Conservation (phyloP, 2,329 filamentous ascomycete species). For the Esteya vermicola region DNA sequence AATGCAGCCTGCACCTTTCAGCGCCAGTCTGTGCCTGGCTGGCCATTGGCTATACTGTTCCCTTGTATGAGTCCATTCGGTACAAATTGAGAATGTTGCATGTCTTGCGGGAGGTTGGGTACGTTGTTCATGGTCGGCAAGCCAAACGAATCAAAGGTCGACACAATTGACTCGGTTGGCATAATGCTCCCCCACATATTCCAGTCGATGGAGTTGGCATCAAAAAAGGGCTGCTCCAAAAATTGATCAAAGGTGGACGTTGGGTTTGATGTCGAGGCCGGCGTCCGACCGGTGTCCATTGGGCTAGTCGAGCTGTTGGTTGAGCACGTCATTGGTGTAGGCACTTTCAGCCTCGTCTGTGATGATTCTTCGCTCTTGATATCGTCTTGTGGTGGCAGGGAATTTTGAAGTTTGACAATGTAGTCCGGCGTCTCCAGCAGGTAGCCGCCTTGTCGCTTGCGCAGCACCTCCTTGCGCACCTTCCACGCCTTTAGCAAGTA, state of each 20-base stretch:
- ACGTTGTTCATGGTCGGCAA: too few species aligned
- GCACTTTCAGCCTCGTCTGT: background rate
- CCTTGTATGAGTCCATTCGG: too few species aligned
- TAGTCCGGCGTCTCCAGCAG: constrained; percentile 28
- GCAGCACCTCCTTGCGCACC: constrained; percentile 28
- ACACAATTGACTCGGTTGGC: constrained; percentile 1
- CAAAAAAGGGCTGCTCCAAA: constrained; percentile 25
- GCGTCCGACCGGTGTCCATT: too few species aligned
- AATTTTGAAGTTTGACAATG: constrained; percentile 27
- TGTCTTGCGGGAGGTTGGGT: too few species aligned
- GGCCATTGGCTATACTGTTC: too few species aligned
- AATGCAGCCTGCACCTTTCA: too few species aligned
- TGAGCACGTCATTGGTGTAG: too few species aligned
- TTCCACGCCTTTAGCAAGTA: constrained; percentile 39
- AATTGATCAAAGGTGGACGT: constrained; percentile 34
- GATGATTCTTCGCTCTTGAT: background rate
- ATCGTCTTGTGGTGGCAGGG: constrained; percentile 24
- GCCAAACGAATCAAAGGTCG: constrained; percentile 11
- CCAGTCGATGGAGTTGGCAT: constrained; percentile 29
- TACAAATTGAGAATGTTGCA: too few species aligned
- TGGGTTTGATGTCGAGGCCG: too few species aligned
- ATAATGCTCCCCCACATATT: constrained; percentile 25
- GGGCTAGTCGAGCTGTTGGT: too few species aligned
- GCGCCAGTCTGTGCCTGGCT: too few species aligned
- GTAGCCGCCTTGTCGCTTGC: constrained; percentile 18